These are phyloP conservation scores for Saprolegnia parasitica DNA, from an alignment of 352 stramenopile genomes.

Conservation along the genomic window DNA sequence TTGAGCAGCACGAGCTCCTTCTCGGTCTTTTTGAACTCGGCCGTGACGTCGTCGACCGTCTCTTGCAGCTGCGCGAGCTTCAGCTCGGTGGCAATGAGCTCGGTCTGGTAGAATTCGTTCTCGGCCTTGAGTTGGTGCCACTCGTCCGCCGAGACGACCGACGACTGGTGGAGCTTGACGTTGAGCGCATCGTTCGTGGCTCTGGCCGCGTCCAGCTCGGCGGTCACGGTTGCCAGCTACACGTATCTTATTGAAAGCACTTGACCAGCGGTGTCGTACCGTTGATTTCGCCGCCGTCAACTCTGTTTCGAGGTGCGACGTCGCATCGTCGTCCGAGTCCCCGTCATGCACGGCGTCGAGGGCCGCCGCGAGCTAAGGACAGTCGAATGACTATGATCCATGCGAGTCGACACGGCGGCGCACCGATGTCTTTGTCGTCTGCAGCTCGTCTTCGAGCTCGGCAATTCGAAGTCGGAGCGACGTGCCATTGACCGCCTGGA, in stretches of 20 bases:
- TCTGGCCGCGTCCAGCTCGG: constrained; percentile 20
- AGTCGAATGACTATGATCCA: too few relatives aligned
- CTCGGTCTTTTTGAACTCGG: constrained; percentile 59
- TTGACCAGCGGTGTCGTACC: too few relatives aligned
- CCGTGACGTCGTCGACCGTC: constrained; percentile 55
- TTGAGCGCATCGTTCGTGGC: constrained; percentile 5
- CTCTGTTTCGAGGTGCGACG: too few relatives aligned
- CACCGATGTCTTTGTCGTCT: not conserved
- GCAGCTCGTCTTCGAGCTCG: not conserved
- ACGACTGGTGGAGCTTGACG: constrained; percentile 4
- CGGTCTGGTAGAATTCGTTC: constrained; percentile 77
- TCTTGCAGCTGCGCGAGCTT: constrained; percentile 69
- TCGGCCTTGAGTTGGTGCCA: constrained; percentile 47
- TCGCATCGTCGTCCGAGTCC: too few relatives aligned
- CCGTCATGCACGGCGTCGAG: too few relatives aligned
- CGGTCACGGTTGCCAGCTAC: not conserved
- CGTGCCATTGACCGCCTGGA: too few relatives aligned
- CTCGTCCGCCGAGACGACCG: not conserved
- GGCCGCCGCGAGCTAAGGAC: too few relatives aligned
- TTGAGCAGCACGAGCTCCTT: constrained; percentile 51
- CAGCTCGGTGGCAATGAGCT: constrained; percentile 82
- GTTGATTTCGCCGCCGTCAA: too few relatives aligned
- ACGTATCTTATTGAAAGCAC: not conserved
- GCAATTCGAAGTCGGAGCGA: not conserved
- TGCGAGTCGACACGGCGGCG: not conserved